phyloP scores from a whole-genome alignment of 2,329 filamentous ascomycete species.

The Sordariomycetes sp. region DNA sequence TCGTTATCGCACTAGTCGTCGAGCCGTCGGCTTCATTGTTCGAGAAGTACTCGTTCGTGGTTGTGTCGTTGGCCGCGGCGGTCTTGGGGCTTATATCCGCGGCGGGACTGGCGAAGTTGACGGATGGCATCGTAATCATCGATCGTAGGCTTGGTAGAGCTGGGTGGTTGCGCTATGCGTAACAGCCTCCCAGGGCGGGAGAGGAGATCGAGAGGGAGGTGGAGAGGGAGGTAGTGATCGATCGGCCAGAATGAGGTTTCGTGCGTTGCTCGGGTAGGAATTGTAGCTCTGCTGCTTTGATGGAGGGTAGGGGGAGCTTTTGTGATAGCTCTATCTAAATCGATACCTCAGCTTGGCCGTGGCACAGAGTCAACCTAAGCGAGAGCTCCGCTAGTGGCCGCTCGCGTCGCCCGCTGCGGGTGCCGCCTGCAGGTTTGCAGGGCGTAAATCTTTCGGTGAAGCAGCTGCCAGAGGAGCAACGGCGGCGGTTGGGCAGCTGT shows the following conservation, averaged over 20 bases:
- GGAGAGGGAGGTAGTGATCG: neutral
- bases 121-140: neutral
- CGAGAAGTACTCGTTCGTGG: slow-evolving; percentile 16
- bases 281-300: neutral
- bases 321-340: too few species aligned
- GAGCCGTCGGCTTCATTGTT: slow-evolving; percentile 7
- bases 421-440: too few species aligned
- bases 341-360: too few species aligned
- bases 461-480: neutral
- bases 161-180: neutral
- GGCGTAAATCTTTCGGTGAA: neutral
- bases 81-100: slow-evolving; percentile 32
- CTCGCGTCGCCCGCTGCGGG: too few species aligned
- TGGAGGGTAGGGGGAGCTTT: too few species aligned
- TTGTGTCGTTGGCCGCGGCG: slow-evolving; percentile 9
- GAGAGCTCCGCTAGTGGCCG: too few species aligned
- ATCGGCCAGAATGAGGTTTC: neutral
- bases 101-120: neutral
- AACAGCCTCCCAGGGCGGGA: neutral
- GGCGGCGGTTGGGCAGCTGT: neutral
- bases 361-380: too few species aligned
- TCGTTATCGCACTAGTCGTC: slow-evolving; percentile 2
- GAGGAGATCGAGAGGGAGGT: neutral
- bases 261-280: neutral
- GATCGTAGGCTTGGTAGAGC: neutral